Conservation (phyloP, 108 stramenopile species). For the Cyclotella cryptica region DNA sequence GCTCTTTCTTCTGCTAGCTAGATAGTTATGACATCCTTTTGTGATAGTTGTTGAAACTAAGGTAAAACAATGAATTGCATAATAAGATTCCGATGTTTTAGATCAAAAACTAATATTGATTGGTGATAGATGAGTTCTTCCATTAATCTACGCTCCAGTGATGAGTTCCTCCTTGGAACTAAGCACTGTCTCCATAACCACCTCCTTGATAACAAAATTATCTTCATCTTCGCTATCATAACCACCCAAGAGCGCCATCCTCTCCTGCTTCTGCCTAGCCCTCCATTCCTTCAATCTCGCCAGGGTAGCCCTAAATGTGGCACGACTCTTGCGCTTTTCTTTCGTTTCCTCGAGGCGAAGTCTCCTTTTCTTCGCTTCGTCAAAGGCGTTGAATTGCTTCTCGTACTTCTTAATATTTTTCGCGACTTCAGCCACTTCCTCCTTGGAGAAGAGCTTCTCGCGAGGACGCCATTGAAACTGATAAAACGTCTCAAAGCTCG, state of each 20-base stretch:
- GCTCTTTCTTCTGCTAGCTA: too few species aligned
- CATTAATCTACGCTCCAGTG: slow-evolving; percentile 35
- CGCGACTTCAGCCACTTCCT: slow-evolving; percentile 80
- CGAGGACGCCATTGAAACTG: slow-evolving; percentile 97
- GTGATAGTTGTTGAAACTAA: too few species aligned
- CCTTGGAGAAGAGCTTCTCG: slow-evolving; percentile 82
- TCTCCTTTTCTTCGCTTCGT: slow-evolving; percentile 86
- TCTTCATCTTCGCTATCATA: slow-evolving; percentile 88
- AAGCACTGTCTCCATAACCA: slow-evolving; percentile 80
- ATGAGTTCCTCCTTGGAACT: slow-evolving; percentile 88
- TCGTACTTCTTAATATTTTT: slow-evolving; percentile 98
- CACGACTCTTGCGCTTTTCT: slow-evolving; percentile 81
- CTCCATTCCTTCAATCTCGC: slow-evolving; percentile 67
- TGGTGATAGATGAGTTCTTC: background rate
- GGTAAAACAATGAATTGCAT: background rate
- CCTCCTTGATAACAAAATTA: slow-evolving; percentile 69
- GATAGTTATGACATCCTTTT: too few species aligned
- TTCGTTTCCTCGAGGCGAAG: slow-evolving; percentile 85
- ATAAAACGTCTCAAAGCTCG: slow-evolving; percentile 94
- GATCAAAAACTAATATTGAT: background rate
- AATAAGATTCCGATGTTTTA: background rate
- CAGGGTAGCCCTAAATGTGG: slow-evolving; percentile 70
- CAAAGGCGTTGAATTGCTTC: slow-evolving; percentile 94
- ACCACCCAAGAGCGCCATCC: slow-evolving; percentile 74
- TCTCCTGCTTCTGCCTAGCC: slow-evolving; percentile 65